A percentile compares a stretch with the other conserved stretches of the same genome.
Evolutionary conservation across 768 basidiomycete genomes (phyloP).

Genomic region (Leccinum aurantiacum): DNA sequence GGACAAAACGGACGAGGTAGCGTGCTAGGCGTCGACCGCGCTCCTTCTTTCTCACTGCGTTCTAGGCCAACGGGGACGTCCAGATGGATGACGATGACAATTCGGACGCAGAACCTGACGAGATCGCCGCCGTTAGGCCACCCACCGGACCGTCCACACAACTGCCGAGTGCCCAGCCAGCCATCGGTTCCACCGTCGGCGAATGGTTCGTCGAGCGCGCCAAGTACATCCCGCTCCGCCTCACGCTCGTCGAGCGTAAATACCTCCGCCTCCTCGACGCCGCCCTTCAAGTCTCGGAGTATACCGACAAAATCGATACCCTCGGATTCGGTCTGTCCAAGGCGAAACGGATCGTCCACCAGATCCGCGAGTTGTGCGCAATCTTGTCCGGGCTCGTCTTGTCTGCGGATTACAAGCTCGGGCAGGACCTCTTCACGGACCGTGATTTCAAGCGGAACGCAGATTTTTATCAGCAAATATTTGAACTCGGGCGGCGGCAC

Average conservation of each 20-base stretch:
- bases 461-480: constrained; percentile 76
- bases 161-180: constrained; percentile 55
- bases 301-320: constrained; percentile 89
- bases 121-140: constrained; percentile 32
- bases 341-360: constrained; percentile 83
- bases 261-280: constrained; percentile 83
- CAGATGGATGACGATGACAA: constrained; percentile 36
- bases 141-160: constrained; percentile 28
- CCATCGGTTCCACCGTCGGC: constrained; percentile 60
- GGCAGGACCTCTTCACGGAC: constrained; percentile 82
- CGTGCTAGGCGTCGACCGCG: neutral
- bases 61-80: constrained; percentile 34
- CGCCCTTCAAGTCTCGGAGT: constrained; percentile 81
- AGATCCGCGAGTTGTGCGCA: constrained; percentile 84
- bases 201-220: constrained; percentile 86
- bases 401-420: constrained; percentile 83
- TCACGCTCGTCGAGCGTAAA: constrained; percentile 76
- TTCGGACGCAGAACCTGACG: constrained; percentile 41
- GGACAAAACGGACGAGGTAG: constrained; percentile 23
- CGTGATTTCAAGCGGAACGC: constrained; percentile 80
- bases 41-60: neutral
- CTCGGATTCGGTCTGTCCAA: constrained; percentile 76
- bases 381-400: constrained; percentile 83
- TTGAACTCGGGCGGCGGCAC: constrained; percentile 80
- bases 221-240: constrained; percentile 77